Base-by-base conservation (phyloP, 768 basidiomycete genomes). In the Krasilnikovozyma curviuscula region DNA sequence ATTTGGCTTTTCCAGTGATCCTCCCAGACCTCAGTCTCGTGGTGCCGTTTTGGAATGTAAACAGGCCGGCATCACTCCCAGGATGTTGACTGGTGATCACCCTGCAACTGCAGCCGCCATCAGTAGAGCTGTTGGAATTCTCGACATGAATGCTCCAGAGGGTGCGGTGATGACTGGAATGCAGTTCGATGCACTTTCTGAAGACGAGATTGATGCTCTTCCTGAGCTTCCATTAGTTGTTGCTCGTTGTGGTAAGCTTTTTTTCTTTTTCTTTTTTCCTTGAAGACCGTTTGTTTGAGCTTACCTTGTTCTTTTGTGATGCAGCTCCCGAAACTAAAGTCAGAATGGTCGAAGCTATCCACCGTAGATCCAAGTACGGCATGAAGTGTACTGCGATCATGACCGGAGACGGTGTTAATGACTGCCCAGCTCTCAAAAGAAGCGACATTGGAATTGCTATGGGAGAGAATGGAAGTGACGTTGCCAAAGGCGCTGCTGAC, bases 361-460 rank as follows among this genome's bases (percentile, higher is more conserved):
- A 75, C 55, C 67, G 74, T 28, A 65, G 74, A 29, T 70, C 69
- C 44, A 69, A 32, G 25, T 35, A 33, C 25, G 50, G 50, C 7
- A 52, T 52, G 50, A 10, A 29, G 16, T 45, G 70, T 40, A 69
- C 69, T 48, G 70, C 74, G 0, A 74, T 72, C 9, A 77, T 76
- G 71, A 72, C 72, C 16, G 73, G 73, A 16, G 50, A 70, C 47
- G 74, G 73, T 42, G 74, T 76, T 46, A 77, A 76, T 59, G 75
- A 77, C 54, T 70, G 71, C 3, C 74, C 74, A 27, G 70, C 74
- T 2, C 64, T 78, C 42, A 71, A 75, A 47, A 67, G 70, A 13
- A 70, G 73, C 21, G 76, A 78, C 56, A 67, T 76, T 40, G 72
- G 76, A 7, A 71, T 78, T 33, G 76, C 74, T 1, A 75, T 78